Percentiles rank a stretch among this genome's conserved stretches.
These are phyloP conservation scores for Salix viminalis DNA, from an alignment of 345 rosid genomes.

Conservation along the genomic window DNA sequence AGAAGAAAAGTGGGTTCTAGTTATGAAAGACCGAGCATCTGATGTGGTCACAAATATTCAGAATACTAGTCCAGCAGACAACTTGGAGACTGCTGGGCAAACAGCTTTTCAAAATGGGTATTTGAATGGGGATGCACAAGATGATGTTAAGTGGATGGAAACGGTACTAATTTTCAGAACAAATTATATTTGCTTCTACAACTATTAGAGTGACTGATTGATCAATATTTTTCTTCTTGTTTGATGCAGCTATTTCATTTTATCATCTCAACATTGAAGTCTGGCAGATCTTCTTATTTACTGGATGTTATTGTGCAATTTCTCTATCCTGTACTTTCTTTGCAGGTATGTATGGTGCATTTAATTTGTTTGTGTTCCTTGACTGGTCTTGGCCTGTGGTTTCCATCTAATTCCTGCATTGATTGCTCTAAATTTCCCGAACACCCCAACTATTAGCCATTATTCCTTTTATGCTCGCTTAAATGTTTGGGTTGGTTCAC, in stretches of 20 bases:
- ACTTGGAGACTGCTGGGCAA: conserved; percentile 41
- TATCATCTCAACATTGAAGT: conserved; percentile 74
- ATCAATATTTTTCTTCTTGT: conserved; percentile 11
- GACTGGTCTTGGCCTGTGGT: not conserved
- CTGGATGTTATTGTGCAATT: conserved; percentile 72
- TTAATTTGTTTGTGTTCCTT: conserved; percentile 3
- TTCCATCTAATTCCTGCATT: not conserved
- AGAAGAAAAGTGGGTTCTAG: conserved; percentile 60
- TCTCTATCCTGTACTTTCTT: conserved; percentile 79
- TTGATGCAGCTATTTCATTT: conserved; percentile 74
- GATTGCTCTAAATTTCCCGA: conserved; percentile 1
- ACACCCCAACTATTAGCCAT: too few relatives aligned
- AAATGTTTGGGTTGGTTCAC: not conserved
- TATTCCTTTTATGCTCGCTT: not conserved
- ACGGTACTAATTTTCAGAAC: conserved; percentile 50
- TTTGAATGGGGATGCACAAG: conserved; percentile 55
- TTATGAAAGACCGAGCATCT: conserved; percentile 62
- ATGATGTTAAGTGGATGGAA: conserved; percentile 98
- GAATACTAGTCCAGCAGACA: conserved; percentile 54
- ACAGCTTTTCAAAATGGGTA: conserved; percentile 41
- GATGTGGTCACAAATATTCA: conserved; percentile 73
- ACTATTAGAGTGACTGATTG: conserved; percentile 4
- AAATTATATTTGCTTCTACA: not conserved
- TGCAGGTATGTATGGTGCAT: conserved; percentile 56
- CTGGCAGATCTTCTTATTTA: conserved; percentile 89